phyloP scores from a whole-genome alignment of 2,329 filamentous ascomycete genomes.

The Gaeumannomyces tritici region DNA sequence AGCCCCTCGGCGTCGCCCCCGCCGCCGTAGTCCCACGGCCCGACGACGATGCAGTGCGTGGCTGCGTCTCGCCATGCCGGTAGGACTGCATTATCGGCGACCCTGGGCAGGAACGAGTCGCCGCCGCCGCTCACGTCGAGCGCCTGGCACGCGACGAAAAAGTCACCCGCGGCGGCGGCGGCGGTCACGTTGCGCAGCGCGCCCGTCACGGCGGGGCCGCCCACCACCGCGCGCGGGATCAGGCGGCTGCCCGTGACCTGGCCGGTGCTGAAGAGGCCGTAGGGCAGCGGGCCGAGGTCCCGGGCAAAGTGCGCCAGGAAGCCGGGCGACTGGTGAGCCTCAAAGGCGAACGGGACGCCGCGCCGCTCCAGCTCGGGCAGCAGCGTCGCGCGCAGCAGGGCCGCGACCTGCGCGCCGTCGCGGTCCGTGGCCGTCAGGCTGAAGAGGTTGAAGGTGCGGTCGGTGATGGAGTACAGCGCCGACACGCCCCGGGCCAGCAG shows the following conservation, averaged over 20 bases:
- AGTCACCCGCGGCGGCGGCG: not conserved
- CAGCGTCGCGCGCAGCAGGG: not conserved
- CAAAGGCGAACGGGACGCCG: not conserved
- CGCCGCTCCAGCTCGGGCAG: not conserved
- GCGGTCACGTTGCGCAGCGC: not conserved
- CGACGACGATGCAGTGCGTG: constrained; percentile 12
- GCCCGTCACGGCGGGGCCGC: not conserved
- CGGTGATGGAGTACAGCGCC: not conserved
- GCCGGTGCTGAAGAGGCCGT: constrained; percentile 5
- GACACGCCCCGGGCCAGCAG: not conserved
- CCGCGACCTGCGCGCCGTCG: not conserved
- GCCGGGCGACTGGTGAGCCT: not conserved
- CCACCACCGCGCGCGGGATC: constrained; percentile 1
- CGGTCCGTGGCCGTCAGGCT: not conserved
- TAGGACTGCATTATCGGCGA: constrained; percentile 19
- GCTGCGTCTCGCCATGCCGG: constrained; percentile 19
- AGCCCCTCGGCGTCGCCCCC: not conserved
- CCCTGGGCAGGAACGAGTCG: not conserved
- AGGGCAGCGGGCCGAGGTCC: constrained; percentile 2
- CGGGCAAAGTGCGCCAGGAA: not conserved
- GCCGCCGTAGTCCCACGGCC: constrained; percentile 10
- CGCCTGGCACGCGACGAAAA: constrained; percentile 1
- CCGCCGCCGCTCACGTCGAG: not conserved
- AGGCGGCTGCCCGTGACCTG: constrained; percentile 6
- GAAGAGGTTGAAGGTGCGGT: not conserved